Percentiles rank a stretch among this genome's conserved stretches.
Evolutionary conservation across 2,329 filamentous ascomycete species (phyloP).

Genomic region (Arthrobotrys iridis): DNA sequence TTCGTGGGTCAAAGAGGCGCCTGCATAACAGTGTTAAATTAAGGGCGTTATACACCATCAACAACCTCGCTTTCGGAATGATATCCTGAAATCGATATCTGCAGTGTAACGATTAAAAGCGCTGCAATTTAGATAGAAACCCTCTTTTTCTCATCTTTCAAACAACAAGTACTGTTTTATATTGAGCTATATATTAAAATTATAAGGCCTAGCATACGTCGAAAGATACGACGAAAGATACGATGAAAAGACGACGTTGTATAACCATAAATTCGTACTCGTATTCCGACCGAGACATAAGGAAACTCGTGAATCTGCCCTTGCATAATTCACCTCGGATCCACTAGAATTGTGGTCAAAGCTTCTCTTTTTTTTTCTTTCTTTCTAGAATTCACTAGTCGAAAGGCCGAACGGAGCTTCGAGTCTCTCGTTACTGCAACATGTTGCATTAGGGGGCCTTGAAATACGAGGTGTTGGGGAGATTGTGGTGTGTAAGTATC

Average conservation of each 20-base stretch:
- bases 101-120: neutral
- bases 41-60: neutral
- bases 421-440: neutral
- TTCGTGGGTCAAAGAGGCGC: neutral
- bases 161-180: neutral
- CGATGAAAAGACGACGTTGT: neutral
- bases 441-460: conserved; percentile 3
- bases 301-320: conserved; percentile 1
- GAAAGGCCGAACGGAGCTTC: neutral
- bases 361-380: conserved; percentile 9
- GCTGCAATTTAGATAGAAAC: neutral
- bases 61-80: too few species aligned
- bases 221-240: neutral
- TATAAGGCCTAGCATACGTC: neutral
- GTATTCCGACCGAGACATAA: conserved; percentile 20
- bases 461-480: conserved; percentile 19
- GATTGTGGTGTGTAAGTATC: conserved; percentile 1
- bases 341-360: conserved; percentile 17
- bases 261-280: conserved; percentile 2
- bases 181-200: conserved; percentile 18
- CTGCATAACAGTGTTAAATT: neutral
- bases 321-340: conserved; percentile 15
- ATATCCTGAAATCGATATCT: too few species aligned
- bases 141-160: neutral
- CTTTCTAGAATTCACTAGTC: conserved; percentile 20